phyloP scores from a whole-genome alignment of 495 filamentous ascomycete genomes.

The Darksidea phi region DNA sequence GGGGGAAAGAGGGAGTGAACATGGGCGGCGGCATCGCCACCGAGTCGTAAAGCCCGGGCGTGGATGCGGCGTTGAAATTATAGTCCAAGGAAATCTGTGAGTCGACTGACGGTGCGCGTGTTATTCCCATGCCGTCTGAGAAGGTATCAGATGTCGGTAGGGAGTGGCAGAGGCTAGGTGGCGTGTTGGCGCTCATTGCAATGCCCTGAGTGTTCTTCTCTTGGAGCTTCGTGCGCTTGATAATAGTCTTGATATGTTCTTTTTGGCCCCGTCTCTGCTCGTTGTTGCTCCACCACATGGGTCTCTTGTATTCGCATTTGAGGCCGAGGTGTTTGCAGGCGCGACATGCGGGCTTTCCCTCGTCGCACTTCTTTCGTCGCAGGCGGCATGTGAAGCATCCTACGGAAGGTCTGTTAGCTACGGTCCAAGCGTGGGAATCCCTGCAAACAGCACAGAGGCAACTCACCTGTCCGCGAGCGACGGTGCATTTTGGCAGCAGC shows the following conservation, averaged over 20 bases:
- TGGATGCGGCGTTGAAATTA: slow-evolving; percentile 65
- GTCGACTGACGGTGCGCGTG: slow-evolving; percentile 71
- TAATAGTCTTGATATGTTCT: slow-evolving; percentile 93
- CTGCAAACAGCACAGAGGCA: slow-evolving; percentile 27
- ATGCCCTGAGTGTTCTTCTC: slow-evolving; percentile 67
- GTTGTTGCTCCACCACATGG: slow-evolving; percentile 93
- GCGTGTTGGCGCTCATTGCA: slow-evolving; percentile 60
- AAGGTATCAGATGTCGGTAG: slow-evolving; percentile 76
- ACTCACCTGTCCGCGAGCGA: slow-evolving; percentile 78
- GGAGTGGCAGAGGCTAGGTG: slow-evolving; percentile 78
- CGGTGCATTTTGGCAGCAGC: slow-evolving; percentile 80
- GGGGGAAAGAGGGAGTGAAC: slow-evolving; percentile 41
- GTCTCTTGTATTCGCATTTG: slow-evolving; percentile 91
- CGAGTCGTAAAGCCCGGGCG: slow-evolving; percentile 41
- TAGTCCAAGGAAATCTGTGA: slow-evolving; percentile 72
- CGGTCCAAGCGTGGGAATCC: slow-evolving; percentile 35
- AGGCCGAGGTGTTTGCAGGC: slow-evolving; percentile 87
- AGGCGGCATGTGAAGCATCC: slow-evolving; percentile 97
- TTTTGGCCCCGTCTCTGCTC: slow-evolving; percentile 83
- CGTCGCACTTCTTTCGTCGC: slow-evolving; percentile 96
- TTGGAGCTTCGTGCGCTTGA: slow-evolving; percentile 90
- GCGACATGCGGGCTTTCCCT: slow-evolving; percentile 78
- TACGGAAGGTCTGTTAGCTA: slow-evolving; percentile 46
- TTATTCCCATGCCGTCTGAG: slow-evolving; percentile 68
- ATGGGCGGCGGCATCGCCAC: slow-evolving; percentile 44